Percentiles rank a stretch among this genome's conserved stretches.
Evolutionary conservation across 1,139 yeast genomes (phyloP).

Genomic region (Yamadazyma jaroonii): DNA sequence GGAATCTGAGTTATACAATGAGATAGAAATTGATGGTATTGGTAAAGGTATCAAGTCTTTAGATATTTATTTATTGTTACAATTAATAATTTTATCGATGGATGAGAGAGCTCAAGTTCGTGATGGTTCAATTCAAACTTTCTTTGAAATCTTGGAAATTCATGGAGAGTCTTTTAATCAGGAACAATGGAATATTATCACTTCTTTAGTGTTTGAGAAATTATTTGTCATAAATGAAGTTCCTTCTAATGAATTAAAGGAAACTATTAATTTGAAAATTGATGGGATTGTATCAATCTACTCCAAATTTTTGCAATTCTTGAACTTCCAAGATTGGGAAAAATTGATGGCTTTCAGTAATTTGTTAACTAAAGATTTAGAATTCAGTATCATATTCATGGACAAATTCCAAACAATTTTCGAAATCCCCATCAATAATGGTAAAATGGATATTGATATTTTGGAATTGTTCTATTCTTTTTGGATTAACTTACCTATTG

Average conservation of each 20-base stretch:
- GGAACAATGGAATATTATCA: constrained; percentile 56
- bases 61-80: constrained; percentile 64
- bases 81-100: constrained; percentile 58
- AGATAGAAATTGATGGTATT: constrained; percentile 1
- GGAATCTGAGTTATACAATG: not conserved
- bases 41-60: constrained; percentile 29
- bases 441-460: constrained; percentile 18
- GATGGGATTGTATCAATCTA: constrained; percentile 58
- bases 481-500: constrained; percentile 61
- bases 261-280: constrained; percentile 54
- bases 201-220: constrained; percentile 45
- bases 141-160: constrained; percentile 79
- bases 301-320: constrained; percentile 27
- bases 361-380: constrained; percentile 37
- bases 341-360: constrained; percentile 45
- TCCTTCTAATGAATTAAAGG: constrained; percentile 43
- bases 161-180: constrained; percentile 53
- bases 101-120: constrained; percentile 78
- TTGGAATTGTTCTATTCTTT: constrained; percentile 50
- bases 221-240: constrained; percentile 18
- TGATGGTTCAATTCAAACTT: constrained; percentile 85
- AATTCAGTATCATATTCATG: constrained; percentile 49
- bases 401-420: constrained; percentile 50
- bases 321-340: constrained; percentile 43
- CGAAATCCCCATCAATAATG: constrained; percentile 4